Base-by-base conservation (phyloP, 495 filamentous ascomycete genomes). In the Letharia columbiana region DNA sequence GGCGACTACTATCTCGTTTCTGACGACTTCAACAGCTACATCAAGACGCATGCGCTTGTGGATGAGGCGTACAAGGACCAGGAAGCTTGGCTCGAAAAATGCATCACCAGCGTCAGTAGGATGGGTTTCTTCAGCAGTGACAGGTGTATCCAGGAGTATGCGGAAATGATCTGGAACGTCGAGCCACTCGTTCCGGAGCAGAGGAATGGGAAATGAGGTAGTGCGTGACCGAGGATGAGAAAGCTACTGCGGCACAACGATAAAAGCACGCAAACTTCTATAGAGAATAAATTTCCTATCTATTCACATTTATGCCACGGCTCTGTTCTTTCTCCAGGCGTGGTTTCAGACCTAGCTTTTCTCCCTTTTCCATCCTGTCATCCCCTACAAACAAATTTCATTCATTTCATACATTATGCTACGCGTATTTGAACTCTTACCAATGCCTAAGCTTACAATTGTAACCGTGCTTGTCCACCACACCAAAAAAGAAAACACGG, bases 51-150 rank as follows among this genome's bases (percentile, higher is more conserved):
- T 65, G 82, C 83, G 47, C 79, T 96, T 67, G 90, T 98, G 28
- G 95, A 98, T 73, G 87, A 92, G 74, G 88, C 89, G 47, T 98
- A 92, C 83, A 83, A 83, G 75, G 86, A 98, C 74, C 87, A 93
- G 76, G 91, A 96, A 63, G 89, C 88, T 71, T 98, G 94, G 94
- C 77, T 93, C 44, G 86, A 82, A 42, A 96, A 96, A 83, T 88
- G 83, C 67, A 97, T 98, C 71, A 87, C 83, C 45, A 90, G 87
- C 60, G 94, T 98, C 4, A 84, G 89, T 17, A 79, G 91, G 23
- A 98, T 98, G 94, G 94, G 94, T 15, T 98, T 98, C 83, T 98
- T 98, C 80, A 91, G 86, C 62, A 91, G 88, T 61, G 94, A 98
- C 75, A 82, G 94, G n/a, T 96, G 95, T 74, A 97, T 97, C 69